Percentiles rank a stretch among this genome's conserved stretches.
Evolutionary conservation across 78 protist genomes (phyloP).

Genomic region (Mastigamoeba balamuthi): DNA sequence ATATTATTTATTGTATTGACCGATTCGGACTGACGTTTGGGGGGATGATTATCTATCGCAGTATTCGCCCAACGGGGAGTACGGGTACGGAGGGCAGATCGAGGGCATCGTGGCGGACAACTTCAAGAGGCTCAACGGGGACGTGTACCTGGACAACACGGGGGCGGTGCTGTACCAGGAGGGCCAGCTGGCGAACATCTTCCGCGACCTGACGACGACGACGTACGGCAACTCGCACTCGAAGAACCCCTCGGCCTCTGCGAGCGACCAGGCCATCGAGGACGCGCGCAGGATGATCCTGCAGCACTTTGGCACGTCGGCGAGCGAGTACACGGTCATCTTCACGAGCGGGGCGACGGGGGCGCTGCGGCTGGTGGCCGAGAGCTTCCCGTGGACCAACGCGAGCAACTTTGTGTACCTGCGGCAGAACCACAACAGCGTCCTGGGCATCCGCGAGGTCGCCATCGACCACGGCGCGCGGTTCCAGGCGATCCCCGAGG

Average conservation of each 20-base stretch:
- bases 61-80: neutral
- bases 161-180: neutral
- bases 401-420: constrained; percentile 22
- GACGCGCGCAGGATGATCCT: constrained; percentile 22
- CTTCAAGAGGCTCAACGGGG: neutral
- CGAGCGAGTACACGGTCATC: constrained; percentile 49
- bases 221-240: neutral
- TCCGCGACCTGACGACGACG: neutral
- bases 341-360: constrained; percentile 40
- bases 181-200: neutral
- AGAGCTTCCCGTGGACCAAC: constrained; percentile 63
- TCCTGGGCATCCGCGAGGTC: constrained; percentile 69
- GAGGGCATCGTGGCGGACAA: neutral
- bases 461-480: constrained; percentile 13
- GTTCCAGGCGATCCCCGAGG: constrained; percentile 8
- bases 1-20: no score
- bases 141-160: neutral
- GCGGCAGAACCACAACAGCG: constrained; percentile 53
- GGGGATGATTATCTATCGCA: no score
- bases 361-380: constrained; percentile 58
- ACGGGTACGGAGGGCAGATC: neutral
- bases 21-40: no score
- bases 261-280: neutral
- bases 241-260: neutral
- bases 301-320: constrained; percentile 32